A percentile compares a stretch with the other conserved stretches of the same genome.
These are phyloP conservation scores for Colletotrichum falcatum DNA, from an alignment of 2,329 filamentous ascomycete genomes.

Conservation along the genomic window DNA sequence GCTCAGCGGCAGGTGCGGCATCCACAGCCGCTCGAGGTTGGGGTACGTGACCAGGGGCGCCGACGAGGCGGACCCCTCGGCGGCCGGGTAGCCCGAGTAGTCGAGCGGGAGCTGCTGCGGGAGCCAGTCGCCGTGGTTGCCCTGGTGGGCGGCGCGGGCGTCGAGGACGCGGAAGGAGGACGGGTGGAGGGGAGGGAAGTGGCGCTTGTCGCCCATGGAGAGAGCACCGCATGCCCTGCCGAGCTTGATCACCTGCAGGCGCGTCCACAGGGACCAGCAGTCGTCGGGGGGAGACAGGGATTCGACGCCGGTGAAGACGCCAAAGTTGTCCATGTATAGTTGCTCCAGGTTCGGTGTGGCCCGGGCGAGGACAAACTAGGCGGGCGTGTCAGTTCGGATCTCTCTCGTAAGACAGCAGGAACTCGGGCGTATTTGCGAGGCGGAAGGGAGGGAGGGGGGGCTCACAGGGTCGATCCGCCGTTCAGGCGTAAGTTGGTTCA, in stretches of 20 bases:
- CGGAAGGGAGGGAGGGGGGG: not conserved
- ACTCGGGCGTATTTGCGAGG: too few species aligned
- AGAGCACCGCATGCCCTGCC: conserved; percentile 42
- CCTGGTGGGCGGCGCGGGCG: conserved; percentile 45
- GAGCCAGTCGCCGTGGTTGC: conserved; percentile 49
- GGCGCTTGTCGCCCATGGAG: conserved; percentile 36
- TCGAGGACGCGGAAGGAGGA: conserved; percentile 45
- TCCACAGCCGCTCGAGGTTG: conserved; percentile 41
- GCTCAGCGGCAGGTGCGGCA: conserved; percentile 37
- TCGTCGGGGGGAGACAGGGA: conserved; percentile 31
- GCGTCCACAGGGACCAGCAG: conserved; percentile 46
- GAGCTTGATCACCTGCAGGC: conserved; percentile 48
- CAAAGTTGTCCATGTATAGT: conserved; percentile 35
- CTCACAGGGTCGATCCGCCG: conserved; percentile 33
- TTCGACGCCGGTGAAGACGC: conserved; percentile 35
- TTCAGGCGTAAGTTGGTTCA: conserved; percentile 24
- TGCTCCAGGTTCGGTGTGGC: conserved; percentile 38
- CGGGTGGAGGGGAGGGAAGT: conserved; percentile 40
- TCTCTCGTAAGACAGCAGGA: not conserved
- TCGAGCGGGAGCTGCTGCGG: conserved; percentile 42
- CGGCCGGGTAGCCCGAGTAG: conserved; percentile 34
- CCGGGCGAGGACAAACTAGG: conserved; percentile 33
- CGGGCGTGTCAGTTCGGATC: not conserved
- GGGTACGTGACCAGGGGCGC: conserved; percentile 32
- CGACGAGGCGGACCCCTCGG: conserved; percentile 1